phyloP scores from a whole-genome alignment of 805 yeast species.

The Metschnikowia lunata region DNA sequence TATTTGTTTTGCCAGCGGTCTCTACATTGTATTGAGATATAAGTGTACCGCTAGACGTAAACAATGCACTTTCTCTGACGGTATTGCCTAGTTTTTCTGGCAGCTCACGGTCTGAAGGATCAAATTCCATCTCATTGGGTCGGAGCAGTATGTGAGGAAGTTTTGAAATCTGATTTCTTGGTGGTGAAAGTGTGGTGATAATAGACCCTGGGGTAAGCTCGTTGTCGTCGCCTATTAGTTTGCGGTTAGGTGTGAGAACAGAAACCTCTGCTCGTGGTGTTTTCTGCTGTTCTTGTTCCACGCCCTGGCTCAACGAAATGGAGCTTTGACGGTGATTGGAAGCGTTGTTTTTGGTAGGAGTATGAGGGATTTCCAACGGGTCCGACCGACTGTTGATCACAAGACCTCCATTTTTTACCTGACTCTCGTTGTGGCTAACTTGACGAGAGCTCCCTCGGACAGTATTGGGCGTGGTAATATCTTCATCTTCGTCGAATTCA shows the following conservation, averaged over 20 bases:
- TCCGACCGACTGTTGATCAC: neutral
- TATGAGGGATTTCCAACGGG: neutral
- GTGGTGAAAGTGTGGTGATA: conserved; percentile 1
- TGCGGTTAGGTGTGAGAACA: conserved; percentile 5
- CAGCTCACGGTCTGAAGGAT: conserved; percentile 21
- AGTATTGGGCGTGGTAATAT: conserved; percentile 3
- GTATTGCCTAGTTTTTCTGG: conserved; percentile 2
- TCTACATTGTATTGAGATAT: too few relatives aligned
- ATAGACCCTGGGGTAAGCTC: conserved; percentile 18
- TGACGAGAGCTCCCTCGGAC: conserved; percentile 1
- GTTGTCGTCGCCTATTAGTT: conserved; percentile 24
- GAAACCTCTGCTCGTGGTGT: neutral
- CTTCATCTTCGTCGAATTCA: conserved; percentile 7
- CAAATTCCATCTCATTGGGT: conserved; percentile 22
- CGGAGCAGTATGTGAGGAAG: too few relatives aligned
- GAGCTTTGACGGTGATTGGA: neutral
- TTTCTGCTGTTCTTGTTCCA: neutral
- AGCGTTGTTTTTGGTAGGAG: neutral
- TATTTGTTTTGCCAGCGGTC: too few relatives aligned
- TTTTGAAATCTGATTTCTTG: neutral
- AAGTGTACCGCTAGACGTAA: too few relatives aligned
- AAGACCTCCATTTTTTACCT: neutral
- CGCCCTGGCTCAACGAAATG: neutral
- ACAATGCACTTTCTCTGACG: too few relatives aligned
- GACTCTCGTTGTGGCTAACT: neutral